Evolutionary conservation across 495 filamentous ascomycete species (phyloP).

Genomic region (Darksidea phi): DNA sequence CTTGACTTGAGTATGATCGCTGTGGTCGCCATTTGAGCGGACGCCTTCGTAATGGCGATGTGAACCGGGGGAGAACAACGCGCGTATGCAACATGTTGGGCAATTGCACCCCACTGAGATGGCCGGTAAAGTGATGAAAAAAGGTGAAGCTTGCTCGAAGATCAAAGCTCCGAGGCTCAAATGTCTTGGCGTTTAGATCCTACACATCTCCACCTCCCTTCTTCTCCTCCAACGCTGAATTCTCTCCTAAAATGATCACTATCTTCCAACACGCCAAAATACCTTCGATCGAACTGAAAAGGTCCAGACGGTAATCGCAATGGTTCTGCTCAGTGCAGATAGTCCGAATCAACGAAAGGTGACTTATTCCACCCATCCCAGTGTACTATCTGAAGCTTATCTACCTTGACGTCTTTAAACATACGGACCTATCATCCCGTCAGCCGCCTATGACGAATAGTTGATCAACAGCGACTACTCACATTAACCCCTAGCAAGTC

Average conservation of each 20-base stretch:
- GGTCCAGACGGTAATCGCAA: background rate
- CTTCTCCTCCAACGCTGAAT: no score
- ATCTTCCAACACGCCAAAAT: background rate
- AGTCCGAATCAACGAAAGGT: conserved; percentile 17
- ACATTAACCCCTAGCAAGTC: conserved; percentile 36
- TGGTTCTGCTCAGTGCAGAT: conserved; percentile 1
- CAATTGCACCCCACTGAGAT: background rate
- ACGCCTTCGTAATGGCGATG: background rate
- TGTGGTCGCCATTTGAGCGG: no score
- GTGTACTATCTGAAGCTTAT: conserved; percentile 28
- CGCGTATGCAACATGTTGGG: background rate
- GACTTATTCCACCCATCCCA: conserved; percentile 31
- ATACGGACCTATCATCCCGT: conserved; percentile 33
- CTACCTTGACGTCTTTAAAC: conserved; percentile 39
- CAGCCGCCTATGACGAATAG: background rate
- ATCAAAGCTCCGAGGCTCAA: no score
- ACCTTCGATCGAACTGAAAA: background rate
- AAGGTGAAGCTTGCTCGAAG: background rate
- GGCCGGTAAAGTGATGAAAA: background rate
- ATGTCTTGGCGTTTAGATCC: no score
- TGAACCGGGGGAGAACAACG: background rate
- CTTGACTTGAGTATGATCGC: background rate
- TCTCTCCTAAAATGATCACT: background rate
- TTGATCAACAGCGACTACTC: background rate
- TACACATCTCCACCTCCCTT: no score